phyloP scores from a whole-genome alignment of 148 eudicot genomes.

The Hydrangea macrophylla region DNA sequence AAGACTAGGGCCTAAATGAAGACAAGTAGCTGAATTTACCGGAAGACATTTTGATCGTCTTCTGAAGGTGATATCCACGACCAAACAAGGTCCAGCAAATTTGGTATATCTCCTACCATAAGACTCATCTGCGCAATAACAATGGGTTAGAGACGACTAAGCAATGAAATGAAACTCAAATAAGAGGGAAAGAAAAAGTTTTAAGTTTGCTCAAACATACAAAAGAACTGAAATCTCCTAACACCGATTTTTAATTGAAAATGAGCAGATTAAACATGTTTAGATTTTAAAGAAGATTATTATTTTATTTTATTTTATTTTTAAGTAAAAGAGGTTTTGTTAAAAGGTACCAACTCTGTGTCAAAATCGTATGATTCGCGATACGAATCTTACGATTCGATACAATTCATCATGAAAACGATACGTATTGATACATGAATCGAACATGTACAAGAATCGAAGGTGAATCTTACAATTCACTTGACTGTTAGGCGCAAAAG shows the following conservation, averaged over 20 bases:
- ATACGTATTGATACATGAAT: no score
- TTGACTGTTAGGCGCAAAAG: no score
- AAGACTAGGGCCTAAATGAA: background rate
- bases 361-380: no score
- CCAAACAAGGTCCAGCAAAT: slow-evolving; percentile 77
- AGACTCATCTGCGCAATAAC: slow-evolving; percentile 77
- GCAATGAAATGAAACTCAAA: slow-evolving; percentile 1
- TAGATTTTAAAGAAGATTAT: no score
- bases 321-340: no score
- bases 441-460: no score
- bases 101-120: slow-evolving; percentile 80
- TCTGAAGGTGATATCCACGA: slow-evolving; percentile 96
- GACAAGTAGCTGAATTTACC: slow-evolving; percentile 36
- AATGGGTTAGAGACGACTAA: slow-evolving; percentile 10
- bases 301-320: no score
- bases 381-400: no score
- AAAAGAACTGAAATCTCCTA: background rate
- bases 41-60: slow-evolving; percentile 62
- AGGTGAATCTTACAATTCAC: no score
- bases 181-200: background rate
- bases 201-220: background rate
- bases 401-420: no score
- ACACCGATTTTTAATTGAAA: no score
- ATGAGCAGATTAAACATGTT: background rate
- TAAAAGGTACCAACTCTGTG: no score